These are phyloP conservation scores for Noccaea bulbosa DNA, from an alignment of 345 rosid genomes.

Conservation along the genomic window DNA sequence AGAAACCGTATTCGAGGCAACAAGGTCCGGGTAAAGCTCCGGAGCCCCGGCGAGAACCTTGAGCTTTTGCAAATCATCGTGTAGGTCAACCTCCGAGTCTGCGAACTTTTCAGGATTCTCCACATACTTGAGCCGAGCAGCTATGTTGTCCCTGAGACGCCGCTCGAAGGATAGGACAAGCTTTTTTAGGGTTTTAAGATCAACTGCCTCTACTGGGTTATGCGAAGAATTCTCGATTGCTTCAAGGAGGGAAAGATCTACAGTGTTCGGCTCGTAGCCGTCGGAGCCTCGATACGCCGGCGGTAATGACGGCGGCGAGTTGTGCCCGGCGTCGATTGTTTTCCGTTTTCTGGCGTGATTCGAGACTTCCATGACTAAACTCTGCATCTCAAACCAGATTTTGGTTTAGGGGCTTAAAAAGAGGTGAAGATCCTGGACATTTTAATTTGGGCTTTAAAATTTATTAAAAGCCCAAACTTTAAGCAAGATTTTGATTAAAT, in stretches of 20 bases:
- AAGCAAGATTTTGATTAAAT: no score
- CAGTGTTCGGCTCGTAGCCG: conserved; percentile 45
- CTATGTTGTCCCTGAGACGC: conserved; percentile 92
- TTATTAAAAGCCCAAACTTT: background rate
- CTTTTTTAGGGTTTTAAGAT: conserved; percentile 78
- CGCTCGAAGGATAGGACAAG: conserved; percentile 95
- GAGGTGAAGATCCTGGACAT: background rate
- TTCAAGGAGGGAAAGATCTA: conserved; percentile 83
- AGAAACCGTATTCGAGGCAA: conserved; percentile 67
- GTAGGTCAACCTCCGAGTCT: conserved; percentile 73
- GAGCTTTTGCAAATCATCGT: conserved; percentile 89
- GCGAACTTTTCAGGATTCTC: conserved; percentile 93
- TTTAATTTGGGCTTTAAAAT: background rate
- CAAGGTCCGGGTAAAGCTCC: conserved; percentile 90
- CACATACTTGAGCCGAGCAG: conserved; percentile 91
- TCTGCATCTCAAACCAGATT: background rate
- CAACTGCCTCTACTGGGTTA: conserved; percentile 63
- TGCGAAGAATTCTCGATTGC: conserved; percentile 86
- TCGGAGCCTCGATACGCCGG: conserved; percentile 35
- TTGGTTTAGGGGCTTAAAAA: background rate
- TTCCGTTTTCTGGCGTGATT: conserved; percentile 46
- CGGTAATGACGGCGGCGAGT: conserved; percentile 29
- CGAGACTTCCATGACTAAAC: conserved; percentile 46
- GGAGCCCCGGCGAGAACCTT: conserved; percentile 90
- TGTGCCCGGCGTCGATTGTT: conserved; percentile 34